These are phyloP conservation scores for Dioscorea dumetorum DNA, from an alignment of 106 monocot genomes.

Conservation along the genomic window DNA sequence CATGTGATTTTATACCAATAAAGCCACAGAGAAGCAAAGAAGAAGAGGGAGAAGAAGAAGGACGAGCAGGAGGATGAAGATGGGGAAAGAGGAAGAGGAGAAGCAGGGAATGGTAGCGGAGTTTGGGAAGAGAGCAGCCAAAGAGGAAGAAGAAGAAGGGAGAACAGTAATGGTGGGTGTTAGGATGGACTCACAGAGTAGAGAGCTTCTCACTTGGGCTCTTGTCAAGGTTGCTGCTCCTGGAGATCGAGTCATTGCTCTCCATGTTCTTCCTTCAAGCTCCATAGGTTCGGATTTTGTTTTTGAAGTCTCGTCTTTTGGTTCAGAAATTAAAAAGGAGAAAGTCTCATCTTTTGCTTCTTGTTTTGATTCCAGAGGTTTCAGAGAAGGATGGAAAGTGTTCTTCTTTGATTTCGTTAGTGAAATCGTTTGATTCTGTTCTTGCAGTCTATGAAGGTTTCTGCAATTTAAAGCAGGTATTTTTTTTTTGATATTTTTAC, in stretches of 20 bases:
- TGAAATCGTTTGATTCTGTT: conserved; percentile 7
- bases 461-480: conserved; percentile 12
- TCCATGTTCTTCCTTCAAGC: conserved; percentile 52
- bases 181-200: conserved; percentile 48
- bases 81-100: background rate
- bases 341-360: too few species aligned
- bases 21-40: conserved; percentile 1
- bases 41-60: background rate
- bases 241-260: conserved; percentile 63
- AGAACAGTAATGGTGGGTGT: conserved; percentile 54
- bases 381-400: background rate
- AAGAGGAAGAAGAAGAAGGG: conserved; percentile 11
- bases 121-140: background rate
- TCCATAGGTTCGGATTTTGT: background rate
- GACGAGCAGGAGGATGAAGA: background rate
- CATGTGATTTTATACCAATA: background rate
- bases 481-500: background rate
- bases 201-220: conserved; percentile 79
- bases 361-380: background rate
- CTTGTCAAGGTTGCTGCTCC: conserved; percentile 64
- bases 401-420: background rate
- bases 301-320: too few species aligned
- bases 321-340: too few species aligned
- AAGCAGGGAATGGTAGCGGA: background rate
- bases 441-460: conserved; percentile 12